phyloP scores from a whole-genome alignment of 495 filamentous ascomycete species.

The Hapsidospora chrysogenum region DNA sequence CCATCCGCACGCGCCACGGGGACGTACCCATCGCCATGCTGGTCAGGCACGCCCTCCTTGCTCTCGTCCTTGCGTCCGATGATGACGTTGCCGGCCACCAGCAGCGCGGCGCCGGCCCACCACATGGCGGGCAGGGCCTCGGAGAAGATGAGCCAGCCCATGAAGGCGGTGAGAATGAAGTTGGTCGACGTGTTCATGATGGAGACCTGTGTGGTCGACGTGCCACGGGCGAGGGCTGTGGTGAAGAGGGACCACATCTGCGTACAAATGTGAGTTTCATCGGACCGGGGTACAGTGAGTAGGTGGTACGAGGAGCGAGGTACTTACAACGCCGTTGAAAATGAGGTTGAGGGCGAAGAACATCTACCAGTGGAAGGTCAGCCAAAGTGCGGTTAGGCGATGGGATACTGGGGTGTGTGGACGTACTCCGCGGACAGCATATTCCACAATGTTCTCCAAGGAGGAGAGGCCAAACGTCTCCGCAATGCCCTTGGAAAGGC shows the following conservation, averaged over 20 bases:
- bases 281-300: not conserved
- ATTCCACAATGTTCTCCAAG: constrained; percentile 39
- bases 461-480: constrained; percentile 38
- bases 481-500: constrained; percentile 47
- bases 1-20: not conserved
- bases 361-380: constrained; percentile 26
- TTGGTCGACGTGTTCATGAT: constrained; percentile 90
- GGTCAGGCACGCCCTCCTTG: constrained; percentile 6
- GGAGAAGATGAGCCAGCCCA: constrained; percentile 36
- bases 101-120: constrained; percentile 73
- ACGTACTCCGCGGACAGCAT: constrained; percentile 53
- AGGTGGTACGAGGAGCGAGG: not conserved
- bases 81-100: constrained; percentile 81
- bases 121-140: constrained; percentile 43
- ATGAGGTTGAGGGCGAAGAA: constrained; percentile 80
- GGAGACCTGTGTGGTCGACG: constrained; percentile 77
- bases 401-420: constrained; percentile 3
- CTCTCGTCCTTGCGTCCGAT: constrained; percentile 67
- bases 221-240: constrained; percentile 63
- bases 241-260: constrained; percentile 85
- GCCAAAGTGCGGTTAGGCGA: not conserved
- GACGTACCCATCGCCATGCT: not conserved
- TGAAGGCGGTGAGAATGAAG: constrained; percentile 79
- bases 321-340: constrained; percentile 63
- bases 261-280: not conserved